phyloP scores from a whole-genome alignment of 2,329 filamentous ascomycete species.

The Phialophora macrospora region DNA sequence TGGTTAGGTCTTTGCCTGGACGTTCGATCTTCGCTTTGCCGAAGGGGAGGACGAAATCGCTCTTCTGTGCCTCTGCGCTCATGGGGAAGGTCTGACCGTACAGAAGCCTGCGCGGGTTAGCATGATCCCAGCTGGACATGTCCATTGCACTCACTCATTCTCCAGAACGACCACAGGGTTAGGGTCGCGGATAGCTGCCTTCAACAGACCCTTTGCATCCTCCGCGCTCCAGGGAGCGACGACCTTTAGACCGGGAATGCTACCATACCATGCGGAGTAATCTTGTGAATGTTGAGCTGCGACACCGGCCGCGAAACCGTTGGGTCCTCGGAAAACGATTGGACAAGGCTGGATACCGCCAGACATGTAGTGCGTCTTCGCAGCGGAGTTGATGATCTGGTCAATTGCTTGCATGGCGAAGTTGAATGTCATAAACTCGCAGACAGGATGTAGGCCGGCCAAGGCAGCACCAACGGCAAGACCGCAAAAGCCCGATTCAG shows the following conservation, averaged over 20 bases:
- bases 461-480: conserved; percentile 93
- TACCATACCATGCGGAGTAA: conserved; percentile 98
- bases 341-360: conserved; percentile 99
- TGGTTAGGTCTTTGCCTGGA: conserved; percentile 90
- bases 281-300: conserved; percentile 98
- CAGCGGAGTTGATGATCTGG: conserved; percentile 98
- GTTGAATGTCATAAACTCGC: conserved; percentile 98
- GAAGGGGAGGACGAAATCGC: conserved; percentile 95
- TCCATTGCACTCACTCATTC: conserved; percentile 66
- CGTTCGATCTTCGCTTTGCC: conserved; percentile 99
- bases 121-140: conserved; percentile 8
- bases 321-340: conserved; percentile 98
- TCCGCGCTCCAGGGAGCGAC: conserved; percentile 95
- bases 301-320: conserved; percentile 95
- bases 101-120: conserved; percentile 63
- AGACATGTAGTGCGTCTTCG: conserved; percentile 99
- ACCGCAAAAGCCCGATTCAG: conserved; percentile 93
- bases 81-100: conserved; percentile 96
- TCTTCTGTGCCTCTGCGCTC: conserved; percentile 93
- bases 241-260: conserved; percentile 96
- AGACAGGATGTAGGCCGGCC: conserved; percentile 86
- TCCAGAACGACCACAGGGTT: conserved; percentile 93
- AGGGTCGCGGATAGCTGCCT: conserved; percentile 96
- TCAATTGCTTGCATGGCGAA: conserved; percentile 99
- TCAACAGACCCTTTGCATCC: conserved; percentile 96